Conservation (phyloP, 148 eudicot species). For the Arbutus unedo region DNA sequence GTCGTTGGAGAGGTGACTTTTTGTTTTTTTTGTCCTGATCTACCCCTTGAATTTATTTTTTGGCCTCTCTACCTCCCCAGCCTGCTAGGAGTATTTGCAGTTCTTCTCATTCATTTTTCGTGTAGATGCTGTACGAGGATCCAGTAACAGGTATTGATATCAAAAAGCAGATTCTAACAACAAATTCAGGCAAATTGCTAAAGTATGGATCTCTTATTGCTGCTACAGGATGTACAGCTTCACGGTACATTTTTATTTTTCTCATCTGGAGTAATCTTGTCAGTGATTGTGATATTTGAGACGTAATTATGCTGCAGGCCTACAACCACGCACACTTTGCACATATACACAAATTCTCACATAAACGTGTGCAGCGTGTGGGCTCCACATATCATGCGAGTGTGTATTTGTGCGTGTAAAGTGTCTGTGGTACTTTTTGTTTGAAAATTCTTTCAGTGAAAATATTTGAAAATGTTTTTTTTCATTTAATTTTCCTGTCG, state of each 20-base stretch:
- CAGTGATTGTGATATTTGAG: neutral
- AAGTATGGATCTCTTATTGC: constrained; percentile 88
- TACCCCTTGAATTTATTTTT: neutral
- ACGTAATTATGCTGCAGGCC: neutral
- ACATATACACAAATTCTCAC: no score
- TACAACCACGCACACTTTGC: no score
- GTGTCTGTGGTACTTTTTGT: no score
- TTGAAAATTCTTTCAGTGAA: neutral
- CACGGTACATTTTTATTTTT: constrained; percentile 48
- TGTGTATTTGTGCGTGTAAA: no score
- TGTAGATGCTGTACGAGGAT: constrained; percentile 81
- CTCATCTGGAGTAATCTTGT: neutral
- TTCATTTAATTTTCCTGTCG: neutral
- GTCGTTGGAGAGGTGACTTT: no score
- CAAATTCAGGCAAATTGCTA: constrained; percentile 82
- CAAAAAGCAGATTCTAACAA: constrained; percentile 75
- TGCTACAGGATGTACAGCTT: constrained; percentile 94
- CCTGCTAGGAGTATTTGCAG: neutral
- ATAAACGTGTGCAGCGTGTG: no score
- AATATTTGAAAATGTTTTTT: neutral
- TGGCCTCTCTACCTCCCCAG: neutral
- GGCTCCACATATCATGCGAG: no score
- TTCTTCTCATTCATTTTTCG: constrained; percentile 12
- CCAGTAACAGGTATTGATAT: constrained; percentile 69
- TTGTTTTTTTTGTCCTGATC: neutral